Evolutionary conservation across 2,329 filamentous ascomycete species (phyloP), one percentile per base, ranked within the genome.

Genomic region (Daldinia sp.): DNA sequence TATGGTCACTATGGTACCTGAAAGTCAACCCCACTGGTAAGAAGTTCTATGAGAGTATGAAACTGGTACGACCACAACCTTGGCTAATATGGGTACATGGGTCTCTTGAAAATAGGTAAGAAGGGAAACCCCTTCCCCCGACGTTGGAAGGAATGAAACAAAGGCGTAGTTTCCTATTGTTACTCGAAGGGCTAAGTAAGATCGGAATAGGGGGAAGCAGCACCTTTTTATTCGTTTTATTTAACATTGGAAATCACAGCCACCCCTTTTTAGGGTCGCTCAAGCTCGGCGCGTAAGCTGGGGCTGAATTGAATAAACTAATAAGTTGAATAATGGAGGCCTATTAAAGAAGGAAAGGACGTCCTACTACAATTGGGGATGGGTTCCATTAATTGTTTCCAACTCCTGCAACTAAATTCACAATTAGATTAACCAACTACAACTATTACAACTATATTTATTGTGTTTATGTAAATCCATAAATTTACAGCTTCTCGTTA

Each of bases 231-330:
- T 51, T 51, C 46, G 46, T 44, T 30, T 20, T 28, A 30, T 57
- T 57, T 26, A 30, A 46, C 57, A 39, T 44, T 42, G 30, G 51
- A 54, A 54, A 46, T 54, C 53, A 65, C 57, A 59, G 62, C 61
- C 68, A 13, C 53, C 68, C 57, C 18, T 57, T 56, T 48, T 51
- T 28, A 60, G 48, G 41, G 56, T 63, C 26, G 41, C 35, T 54
- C 66, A 60, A 61, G 60, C 57, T 54, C 68, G 65, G 70, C 67
- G 70, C 65, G 55, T 72, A 72, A 72, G 68, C 58, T 37, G 56
- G 69, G 57, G 59, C 65, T 70, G 68, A 68, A 64, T 51, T 61
- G 46, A 66, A 58, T 55, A 20, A 50, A 41, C 60, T 67, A 68
- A 55, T 46, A 42, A 10, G 6, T 70, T 30, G 61, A 64, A 64